Evolutionary conservation across 169 alveolate species (phyloP), one percentile per base, ranked within the genome.

Genomic region (Plasmodium ovale): DNA sequence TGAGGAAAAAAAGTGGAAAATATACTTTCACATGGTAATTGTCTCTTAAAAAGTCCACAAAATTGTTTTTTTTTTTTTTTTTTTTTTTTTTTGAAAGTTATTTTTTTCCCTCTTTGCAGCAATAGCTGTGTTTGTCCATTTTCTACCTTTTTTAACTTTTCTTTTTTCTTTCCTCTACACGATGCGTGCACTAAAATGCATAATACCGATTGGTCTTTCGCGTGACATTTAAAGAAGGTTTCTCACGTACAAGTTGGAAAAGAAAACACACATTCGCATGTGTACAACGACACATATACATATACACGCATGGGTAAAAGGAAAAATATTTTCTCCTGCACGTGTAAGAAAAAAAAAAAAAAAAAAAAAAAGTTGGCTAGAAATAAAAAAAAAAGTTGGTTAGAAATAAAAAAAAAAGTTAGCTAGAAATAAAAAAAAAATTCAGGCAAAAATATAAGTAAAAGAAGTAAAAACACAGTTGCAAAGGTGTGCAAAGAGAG

Each of bases 121-220:
- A n/a, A 58, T 39, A 29, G 21, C n/a, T 23, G 29, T 23, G 29
- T 27, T 23, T 31, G 37, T 70, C 47, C 23, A 19, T 65, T n/a
- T 70, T 49, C 16, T n/a, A 2, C 27, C 4, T 14, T 23, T 33
- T 16, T 14, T 4, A 23, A 3, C 29, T 25, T 0, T 27, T 39
- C 35, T 42, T 44, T 10, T 71, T 29, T 0, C 65, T 19, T 23
- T 33, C 29, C 23, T 29, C 7, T 25, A 39, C 12, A n/a, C n/a
- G n/a, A n/a, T n/a, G n/a, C 12, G 25, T 79, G 89, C 89, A 79
- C 89, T 65, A 6, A 49, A 79, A 37, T 47, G 89, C 89, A 79
- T 69, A 42, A 29, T n/a, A 3, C 16, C n/a, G n/a, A n/a, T n/a
- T n/a, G n/a, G n/a, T n/a, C n/a, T n/a, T 42, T 42, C n/a, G 1